phyloP scores from a whole-genome alignment of 331 rosid species.

The Quercus tomentella region DNA sequence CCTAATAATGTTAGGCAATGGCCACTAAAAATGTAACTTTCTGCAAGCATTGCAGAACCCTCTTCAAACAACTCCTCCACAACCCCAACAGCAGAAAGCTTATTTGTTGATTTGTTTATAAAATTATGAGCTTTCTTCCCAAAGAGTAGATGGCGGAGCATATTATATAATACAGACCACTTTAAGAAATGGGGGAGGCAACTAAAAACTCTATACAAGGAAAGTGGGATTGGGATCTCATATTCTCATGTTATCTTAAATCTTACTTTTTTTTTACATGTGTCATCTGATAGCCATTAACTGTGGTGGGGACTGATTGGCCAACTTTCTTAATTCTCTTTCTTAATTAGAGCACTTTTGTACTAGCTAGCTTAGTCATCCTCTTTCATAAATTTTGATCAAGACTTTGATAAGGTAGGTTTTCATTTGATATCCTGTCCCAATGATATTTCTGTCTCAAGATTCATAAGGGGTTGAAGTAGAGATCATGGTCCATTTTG shows the following conservation, averaged over 20 bases:
- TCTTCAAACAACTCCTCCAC: constrained; percentile 99
- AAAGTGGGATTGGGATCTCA: constrained; percentile 28
- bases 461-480: not conserved
- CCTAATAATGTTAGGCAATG: not conserved
- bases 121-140: constrained; percentile 76
- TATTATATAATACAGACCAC: constrained; percentile 35
- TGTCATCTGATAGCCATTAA: not conserved
- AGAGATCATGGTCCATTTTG: not conserved
- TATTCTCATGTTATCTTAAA: constrained; percentile 7
- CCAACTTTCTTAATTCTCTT: not conserved
- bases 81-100: constrained; percentile 88
- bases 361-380: not conserved
- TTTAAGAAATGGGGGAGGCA: constrained; percentile 36
- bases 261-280: not conserved
- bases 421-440: not conserved
- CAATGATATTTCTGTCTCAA: not conserved
- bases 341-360: too few relatives aligned
- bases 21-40: constrained; percentile 47
- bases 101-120: constrained; percentile 57
- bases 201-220: constrained; percentile 14
- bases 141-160: constrained; percentile 58
- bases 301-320: not conserved
- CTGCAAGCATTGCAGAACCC: constrained; percentile 97
- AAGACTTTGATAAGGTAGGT: not conserved
- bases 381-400: not conserved